These are phyloP conservation scores for Arabidopsis lyrata DNA, from an alignment of 441 rosid species.

Conservation along the genomic window DNA sequence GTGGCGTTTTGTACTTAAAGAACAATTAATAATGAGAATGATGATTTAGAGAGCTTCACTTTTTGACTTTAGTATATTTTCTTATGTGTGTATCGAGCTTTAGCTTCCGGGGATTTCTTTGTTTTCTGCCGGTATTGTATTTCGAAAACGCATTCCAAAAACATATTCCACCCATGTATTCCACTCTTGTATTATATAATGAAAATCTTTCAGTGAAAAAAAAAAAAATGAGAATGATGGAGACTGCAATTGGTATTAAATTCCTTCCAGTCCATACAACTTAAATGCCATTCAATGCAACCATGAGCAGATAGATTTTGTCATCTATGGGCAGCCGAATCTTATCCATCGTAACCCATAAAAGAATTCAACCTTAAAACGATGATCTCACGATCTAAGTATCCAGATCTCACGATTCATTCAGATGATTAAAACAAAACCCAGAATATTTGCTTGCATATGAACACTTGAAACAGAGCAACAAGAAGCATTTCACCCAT, in stretches of 20 bases:
- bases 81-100: no score
- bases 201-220: no score
- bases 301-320: neutral
- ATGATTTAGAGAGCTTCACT: no score
- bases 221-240: neutral
- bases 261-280: neutral
- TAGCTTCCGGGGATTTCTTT: no score
- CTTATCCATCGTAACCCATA: neutral
- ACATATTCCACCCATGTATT: no score
- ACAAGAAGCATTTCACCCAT: neutral
- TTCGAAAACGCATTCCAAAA: no score
- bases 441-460: neutral
- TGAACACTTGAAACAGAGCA: slow-evolving; percentile 32
- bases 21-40: neutral
- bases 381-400: no score
- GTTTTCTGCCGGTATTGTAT: no score
- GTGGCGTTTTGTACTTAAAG: neutral
- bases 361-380: neutral
- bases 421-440: neutral
- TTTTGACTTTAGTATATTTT: no score
- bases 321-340: neutral
- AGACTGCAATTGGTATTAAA: neutral
- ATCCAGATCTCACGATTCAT: slow-evolving; percentile 3
- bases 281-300: neutral
- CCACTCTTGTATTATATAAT: no score